Base-by-base conservation (phyloP, 2,329 filamentous ascomycete genomes). In the Zalaria sp. region DNA sequence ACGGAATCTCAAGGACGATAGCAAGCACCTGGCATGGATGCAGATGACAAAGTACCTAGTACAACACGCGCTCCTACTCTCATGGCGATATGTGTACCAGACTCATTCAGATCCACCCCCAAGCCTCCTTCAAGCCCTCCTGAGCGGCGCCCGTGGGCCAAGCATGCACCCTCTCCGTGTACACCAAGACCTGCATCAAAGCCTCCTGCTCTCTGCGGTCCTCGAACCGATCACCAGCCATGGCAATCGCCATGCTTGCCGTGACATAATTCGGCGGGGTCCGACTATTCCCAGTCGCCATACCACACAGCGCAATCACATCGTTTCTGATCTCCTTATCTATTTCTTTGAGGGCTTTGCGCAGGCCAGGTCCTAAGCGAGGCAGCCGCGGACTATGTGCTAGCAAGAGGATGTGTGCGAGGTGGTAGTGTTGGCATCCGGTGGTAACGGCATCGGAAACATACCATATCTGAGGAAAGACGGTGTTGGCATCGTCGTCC, bases 381-480 rank as follows among this genome's bases (percentile, higher is more conserved):
- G 72, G 73, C 2, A 71, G 59, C 5, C 59, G 67, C 0, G 72
- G 73, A 49, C 78, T 68, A 46, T 75, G 74, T 25, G 71, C 70
- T 11, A 67, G 60, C 1, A 80, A 62, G 28, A 80, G 66, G 4
- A 79, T 67, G 34, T 68, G 64, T 0, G 73, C 72, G 3, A 80
- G 62, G 43, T 76, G 69, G 48, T 75, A 69, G 53, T 79, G 75
- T 41, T 77, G 75, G 10, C 75, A 61, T 0, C 75, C 77, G 5
- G 75, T 72, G 5, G 76, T 72, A 42, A 71, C 69, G 61, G 50
- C 76, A 69, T 71, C 69, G 35, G 67, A 69, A 8, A 73, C 60
- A 50, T 75, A 73, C 61, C 72, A 73, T 2, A 78, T 63, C 39
- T 75, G 67, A 0, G 76, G 75, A 47, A 80, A 80, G 1, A 32